Base-by-base conservation (phyloP, 371 early-diverging fungal genomes). In the Apophysomyces trapeziformis region DNA sequence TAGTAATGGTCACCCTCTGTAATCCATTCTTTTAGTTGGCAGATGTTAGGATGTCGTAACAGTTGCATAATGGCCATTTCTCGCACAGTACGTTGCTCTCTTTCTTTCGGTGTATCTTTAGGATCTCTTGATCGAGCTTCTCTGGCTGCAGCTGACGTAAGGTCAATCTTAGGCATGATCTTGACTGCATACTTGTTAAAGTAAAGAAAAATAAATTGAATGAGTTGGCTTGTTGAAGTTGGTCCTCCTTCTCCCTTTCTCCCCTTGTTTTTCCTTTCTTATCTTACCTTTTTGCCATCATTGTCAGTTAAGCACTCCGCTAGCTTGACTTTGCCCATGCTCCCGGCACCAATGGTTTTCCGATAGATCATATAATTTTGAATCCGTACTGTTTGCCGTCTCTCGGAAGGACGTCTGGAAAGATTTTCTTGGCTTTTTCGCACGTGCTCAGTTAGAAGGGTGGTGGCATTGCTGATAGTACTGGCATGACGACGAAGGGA, bases 241-340 rank as follows among this genome's bases (percentile, higher is more conserved):
- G 12, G 6, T 43, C 8, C 54, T 50, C 38, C 14, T 18, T n/a
- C 36, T n/a, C 41, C 41, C 41, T 41, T 13, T 41, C 2, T 6
- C 41, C 41, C 35, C 36, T 9, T 39, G 36, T 57, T 18, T 63
- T n/a, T 64, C 0, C 13, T 63, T 57, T 37, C 45, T 14, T 56
- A 21, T n/a, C n/a, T 11, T 73, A 78, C 78, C 65, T 81, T 76
- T 67, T 78, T 71, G 56, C 74, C 74, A 46, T 72, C 64, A 8
- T 36, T 62, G 59, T 81, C 82, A 4, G 76, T 76, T 46, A 78
- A 35, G 60, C 82, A 81, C 63, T 81, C 86, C 13, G 94, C 99
- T 32, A 98, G 80, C 71, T 99, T 97, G 54, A 99, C 99, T 77
- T 96, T 96, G 64, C 98, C 96, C 93, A 97, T 98, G 58, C 95